phyloP scores from a whole-genome alignment of 345 rosid species.

The Punica granatum region DNA sequence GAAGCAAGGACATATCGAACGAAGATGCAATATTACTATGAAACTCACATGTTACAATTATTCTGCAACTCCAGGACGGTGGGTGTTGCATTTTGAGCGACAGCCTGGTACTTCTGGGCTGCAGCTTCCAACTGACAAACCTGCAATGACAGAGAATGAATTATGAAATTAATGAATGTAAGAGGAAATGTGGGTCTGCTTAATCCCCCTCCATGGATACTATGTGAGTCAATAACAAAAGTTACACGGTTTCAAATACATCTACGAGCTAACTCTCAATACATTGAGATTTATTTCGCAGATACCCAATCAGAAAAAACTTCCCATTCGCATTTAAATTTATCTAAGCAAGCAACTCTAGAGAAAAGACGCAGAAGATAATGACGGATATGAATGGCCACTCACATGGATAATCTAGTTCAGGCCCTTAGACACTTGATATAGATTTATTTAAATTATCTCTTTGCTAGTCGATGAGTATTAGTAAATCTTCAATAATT shows the following conservation, averaged over 20 bases:
- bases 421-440: background rate
- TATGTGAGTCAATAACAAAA: background rate
- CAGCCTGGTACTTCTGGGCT: slow-evolving; percentile 87
- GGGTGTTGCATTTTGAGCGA: slow-evolving; percentile 74
- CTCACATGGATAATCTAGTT: background rate
- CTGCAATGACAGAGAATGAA: slow-evolving; percentile 27
- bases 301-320: background rate
- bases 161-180: background rate
- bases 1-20: background rate
- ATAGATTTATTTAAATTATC: background rate
- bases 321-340: background rate
- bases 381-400: background rate
- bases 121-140: slow-evolving; percentile 86
- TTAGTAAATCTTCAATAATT: background rate
- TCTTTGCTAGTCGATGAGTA: background rate
- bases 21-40: background rate
- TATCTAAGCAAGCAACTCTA: background rate
- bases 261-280: background rate
- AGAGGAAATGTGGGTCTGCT: background rate
- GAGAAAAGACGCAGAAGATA: background rate
- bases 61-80: slow-evolving; percentile 74
- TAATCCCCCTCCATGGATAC: background rate
- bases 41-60: slow-evolving; percentile 79
- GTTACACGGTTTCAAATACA: background rate
- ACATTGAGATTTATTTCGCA: background rate